Conservation (phyloP, 2,329 filamentous ascomycete species). For the Helotiales sp. region DNA sequence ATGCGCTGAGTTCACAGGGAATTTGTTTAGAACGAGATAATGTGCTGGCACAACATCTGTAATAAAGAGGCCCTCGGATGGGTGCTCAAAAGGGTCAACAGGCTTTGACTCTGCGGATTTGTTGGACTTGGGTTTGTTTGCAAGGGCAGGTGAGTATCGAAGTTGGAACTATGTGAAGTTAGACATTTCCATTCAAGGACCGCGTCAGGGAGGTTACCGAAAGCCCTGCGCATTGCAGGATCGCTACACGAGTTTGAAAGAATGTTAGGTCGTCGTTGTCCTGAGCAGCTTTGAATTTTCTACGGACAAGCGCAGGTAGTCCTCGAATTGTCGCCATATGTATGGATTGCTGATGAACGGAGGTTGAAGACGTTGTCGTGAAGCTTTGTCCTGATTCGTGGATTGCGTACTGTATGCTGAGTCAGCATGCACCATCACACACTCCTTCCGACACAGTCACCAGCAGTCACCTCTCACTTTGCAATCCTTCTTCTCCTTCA, state of each 20-base stretch:
- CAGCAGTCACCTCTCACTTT: not conserved
- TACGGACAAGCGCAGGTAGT: constrained; percentile 30
- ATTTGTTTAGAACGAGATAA: constrained; percentile 72
- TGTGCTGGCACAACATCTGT: constrained; percentile 56
- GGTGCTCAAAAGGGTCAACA: constrained; percentile 66
- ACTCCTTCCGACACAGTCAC: too few species aligned
- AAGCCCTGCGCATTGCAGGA: constrained; percentile 30
- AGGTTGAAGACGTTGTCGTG: not conserved
- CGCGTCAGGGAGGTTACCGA: constrained; percentile 22
- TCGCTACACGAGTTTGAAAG: constrained; percentile 30
- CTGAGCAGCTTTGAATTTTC: constrained; percentile 32
- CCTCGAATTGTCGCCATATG: constrained; percentile 20
- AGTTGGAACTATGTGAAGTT: constrained; percentile 62
- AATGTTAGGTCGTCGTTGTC: constrained; percentile 30
- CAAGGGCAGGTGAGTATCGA: constrained; percentile 68
- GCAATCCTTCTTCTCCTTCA: too few species aligned
- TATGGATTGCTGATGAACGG: not conserved
- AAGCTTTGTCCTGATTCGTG: too few species aligned
- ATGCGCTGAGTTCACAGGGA: constrained; percentile 68
- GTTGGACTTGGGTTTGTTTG: constrained; percentile 60
- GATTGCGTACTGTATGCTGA: too few species aligned
- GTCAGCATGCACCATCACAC: too few species aligned
- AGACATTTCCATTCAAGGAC: too few species aligned
- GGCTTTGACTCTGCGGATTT: constrained; percentile 36
- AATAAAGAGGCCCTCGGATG: constrained; percentile 53